Evolutionary conservation across 208 protist species (phyloP).

Genomic region (Angomonas desouzai): DNA sequence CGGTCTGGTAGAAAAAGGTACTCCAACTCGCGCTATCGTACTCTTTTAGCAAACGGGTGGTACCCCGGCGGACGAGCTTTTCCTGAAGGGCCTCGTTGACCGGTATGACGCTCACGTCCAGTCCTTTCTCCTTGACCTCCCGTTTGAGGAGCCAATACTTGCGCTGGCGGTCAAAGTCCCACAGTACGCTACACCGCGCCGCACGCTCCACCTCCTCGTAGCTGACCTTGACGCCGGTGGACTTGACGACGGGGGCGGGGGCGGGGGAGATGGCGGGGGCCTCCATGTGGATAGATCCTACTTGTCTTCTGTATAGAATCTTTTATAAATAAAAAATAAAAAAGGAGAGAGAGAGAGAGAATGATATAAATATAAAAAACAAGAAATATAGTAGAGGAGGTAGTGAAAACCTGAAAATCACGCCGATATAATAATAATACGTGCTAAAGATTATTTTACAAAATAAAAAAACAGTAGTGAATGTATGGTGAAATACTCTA

Average conservation of each 20-base stretch:
- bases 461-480: not conserved
- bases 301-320: no score
- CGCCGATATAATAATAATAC: not conserved
- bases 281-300: no score
- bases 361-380: not conserved
- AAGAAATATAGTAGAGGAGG: not conserved
- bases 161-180: constrained; percentile 56
- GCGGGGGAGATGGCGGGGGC: constrained; percentile 2
- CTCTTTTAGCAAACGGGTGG: constrained; percentile 71
- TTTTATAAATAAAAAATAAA: not conserved
- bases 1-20: constrained; percentile 63
- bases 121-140: constrained; percentile 22
- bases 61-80: constrained; percentile 34
- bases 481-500: not conserved
- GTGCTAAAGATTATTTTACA: not conserved
- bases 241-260: constrained; percentile 53
- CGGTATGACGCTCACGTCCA: constrained; percentile 52
- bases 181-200: constrained; percentile 42
- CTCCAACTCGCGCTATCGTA: constrained; percentile 64
- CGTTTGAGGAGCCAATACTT: constrained; percentile 26
- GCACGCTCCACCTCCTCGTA: constrained; percentile 55
- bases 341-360: constrained; percentile 5
- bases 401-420: no score
- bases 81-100: constrained; percentile 1
- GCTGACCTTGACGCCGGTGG: constrained; percentile 27